phyloP scores from a whole-genome alignment of 306 rosid species.

The Neltuma alba region DNA sequence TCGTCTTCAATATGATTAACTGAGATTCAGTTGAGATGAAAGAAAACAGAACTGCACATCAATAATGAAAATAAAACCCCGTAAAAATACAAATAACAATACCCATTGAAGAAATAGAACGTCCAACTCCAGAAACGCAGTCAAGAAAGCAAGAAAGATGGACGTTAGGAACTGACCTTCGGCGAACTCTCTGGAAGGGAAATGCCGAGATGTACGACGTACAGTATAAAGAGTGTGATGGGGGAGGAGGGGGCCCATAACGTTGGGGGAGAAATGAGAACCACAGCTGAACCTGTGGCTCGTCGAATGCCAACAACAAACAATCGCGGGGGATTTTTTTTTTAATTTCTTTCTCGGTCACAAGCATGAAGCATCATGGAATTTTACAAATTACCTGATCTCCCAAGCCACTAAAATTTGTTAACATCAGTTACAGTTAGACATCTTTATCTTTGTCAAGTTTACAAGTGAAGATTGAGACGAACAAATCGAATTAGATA shows the following conservation, averaged over 20 bases:
- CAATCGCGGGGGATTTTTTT: neutral
- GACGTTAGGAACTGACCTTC: neutral
- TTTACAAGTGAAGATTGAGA: too few species aligned
- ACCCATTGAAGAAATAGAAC: neutral
- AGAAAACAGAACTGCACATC: neutral
- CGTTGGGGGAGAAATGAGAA: neutral
- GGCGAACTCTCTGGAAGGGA: neutral
- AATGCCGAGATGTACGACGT: neutral
- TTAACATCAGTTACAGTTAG: too few species aligned
- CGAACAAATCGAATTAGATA: too few species aligned
- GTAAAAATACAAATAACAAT: neutral
- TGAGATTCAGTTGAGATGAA: neutral
- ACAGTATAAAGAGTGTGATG: neutral
- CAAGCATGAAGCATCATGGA: too few species aligned
- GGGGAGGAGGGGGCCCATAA: neutral
- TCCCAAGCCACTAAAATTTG: too few species aligned
- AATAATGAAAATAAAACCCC: neutral
- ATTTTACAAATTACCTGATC: too few species aligned
- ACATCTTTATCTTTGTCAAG: too few species aligned
- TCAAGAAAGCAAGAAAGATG: neutral
- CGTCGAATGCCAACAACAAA: neutral
- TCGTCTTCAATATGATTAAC: neutral
- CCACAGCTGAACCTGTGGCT: constrained; percentile 13
- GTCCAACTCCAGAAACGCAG: neutral
- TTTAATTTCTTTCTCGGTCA: too few species aligned